Conservation (phyloP, 148 eudicot genomes). For the Rhododendron griersonianum region DNA sequence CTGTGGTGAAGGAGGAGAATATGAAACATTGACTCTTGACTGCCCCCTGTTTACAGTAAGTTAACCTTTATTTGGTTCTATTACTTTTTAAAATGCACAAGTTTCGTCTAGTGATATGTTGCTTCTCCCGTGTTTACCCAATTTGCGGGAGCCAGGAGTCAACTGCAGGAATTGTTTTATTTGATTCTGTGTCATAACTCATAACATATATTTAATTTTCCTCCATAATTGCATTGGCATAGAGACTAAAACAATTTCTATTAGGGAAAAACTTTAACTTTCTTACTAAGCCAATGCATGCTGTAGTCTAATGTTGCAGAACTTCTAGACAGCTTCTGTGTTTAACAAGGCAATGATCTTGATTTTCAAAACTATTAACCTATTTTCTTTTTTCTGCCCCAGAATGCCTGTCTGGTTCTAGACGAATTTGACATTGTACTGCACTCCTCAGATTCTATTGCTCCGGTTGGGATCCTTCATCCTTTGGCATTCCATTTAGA, state of each 20-base stretch:
- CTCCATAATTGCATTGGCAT: background rate
- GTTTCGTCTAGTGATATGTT: background rate
- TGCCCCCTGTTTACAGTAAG: slow-evolving; percentile 91
- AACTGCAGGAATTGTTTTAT: background rate
- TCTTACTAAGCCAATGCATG: background rate
- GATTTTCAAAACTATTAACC: background rate
- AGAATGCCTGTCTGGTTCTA: slow-evolving; percentile 87
- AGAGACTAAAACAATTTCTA: background rate
- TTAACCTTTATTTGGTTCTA: slow-evolving; percentile 7
- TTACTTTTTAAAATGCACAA: background rate
- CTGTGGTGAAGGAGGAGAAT: slow-evolving; percentile 99
- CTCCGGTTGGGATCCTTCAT: slow-evolving; percentile 96
- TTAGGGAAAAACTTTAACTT: background rate
- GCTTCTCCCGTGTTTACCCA: background rate
- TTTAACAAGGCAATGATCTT: background rate
- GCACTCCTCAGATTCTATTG: slow-evolving; percentile 86
- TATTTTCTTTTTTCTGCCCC: slow-evolving; percentile 21
- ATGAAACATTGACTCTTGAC: slow-evolving; percentile 92
- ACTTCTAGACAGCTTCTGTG: background rate
- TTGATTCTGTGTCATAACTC: background rate
- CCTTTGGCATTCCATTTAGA: slow-evolving; percentile 84
- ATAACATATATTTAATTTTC: background rate
- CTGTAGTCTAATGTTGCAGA: background rate
- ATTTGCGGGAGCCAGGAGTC: background rate
- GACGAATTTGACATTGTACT: slow-evolving; percentile 71